These are phyloP conservation scores for Heimioporus retisporus DNA, from an alignment of 1,284 basidiomycete genomes.

Conservation along the genomic window DNA sequence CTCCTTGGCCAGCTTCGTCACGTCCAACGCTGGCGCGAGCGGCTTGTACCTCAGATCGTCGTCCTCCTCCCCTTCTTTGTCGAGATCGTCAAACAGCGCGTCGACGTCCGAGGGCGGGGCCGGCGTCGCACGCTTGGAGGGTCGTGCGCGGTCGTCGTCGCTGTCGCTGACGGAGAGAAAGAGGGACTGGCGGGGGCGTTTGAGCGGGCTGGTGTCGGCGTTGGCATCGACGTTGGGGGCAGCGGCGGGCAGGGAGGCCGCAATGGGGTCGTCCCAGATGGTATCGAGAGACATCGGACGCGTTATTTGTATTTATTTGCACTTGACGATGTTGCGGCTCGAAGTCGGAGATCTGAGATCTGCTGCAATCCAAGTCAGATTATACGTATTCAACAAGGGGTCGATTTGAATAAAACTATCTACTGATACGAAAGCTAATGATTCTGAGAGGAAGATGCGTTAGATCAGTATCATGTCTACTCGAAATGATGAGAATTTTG, in stretches of 20 bases:
- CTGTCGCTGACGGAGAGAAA: constrained; percentile 65
- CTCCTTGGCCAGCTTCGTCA: constrained; percentile 61
- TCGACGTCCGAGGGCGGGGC: constrained; percentile 58
- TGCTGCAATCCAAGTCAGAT: too few relatives aligned
- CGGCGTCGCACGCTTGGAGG: constrained; percentile 28
- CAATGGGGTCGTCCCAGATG: constrained; percentile 58
- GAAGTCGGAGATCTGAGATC: too few relatives aligned
- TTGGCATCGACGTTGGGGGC: too few relatives aligned
- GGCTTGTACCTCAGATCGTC: constrained; percentile 49
- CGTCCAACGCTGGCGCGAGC: constrained; percentile 59
- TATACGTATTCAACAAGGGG: too few relatives aligned
- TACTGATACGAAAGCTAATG: too few relatives aligned
- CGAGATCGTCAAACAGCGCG: constrained; percentile 70
- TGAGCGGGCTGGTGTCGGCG: constrained; percentile 31
- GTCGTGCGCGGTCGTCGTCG: constrained; percentile 34
- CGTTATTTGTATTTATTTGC: constrained; percentile 41
- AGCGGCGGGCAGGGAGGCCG: constrained; percentile 15
- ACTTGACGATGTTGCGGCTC: constrained; percentile 1
- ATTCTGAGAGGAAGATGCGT: too few relatives aligned
- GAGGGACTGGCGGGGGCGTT: constrained; percentile 52
- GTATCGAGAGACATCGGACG: constrained; percentile 49
- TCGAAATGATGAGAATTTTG: too few relatives aligned
- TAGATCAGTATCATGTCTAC: too few relatives aligned
- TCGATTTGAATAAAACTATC: too few relatives aligned
- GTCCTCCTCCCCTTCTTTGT: constrained; percentile 50